Evolutionary conservation across 2,329 filamentous ascomycete species (phyloP), one percentile per base, ranked within the genome.

Genomic region (Ascochyta lentis): DNA sequence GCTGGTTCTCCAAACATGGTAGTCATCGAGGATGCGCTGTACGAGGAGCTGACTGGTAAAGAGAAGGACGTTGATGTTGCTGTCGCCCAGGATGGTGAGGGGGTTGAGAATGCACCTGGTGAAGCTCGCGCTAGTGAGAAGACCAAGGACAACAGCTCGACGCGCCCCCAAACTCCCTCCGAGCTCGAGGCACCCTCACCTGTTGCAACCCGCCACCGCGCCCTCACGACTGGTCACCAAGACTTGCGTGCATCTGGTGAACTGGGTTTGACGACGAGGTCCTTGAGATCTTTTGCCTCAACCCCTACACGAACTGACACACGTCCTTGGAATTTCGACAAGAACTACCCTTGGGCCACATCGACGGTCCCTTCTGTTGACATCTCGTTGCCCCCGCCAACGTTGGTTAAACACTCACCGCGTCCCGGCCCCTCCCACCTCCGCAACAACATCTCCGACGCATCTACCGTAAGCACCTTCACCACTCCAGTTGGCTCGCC

Each of bases 291-390:
- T n/a, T 52, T 67, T 37, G 50, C 52, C 10, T 64, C 60, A 10
- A 69, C 65, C 10, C 65, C 64, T 7, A 68, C 67, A 29, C 55
- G 58, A 47, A 69, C 72, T 6, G 75, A 75, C 49, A 77, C 73
- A 40, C 73, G 78, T 26, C 78, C 78, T n/a, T 80, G 78, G 78
- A 81, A 81, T 56, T 69, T 69, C 19, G 78, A 80, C 56, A 77
- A 78, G 63, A 80, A 78, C 62, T 81, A 79, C 60, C 77, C 79
- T 31, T 81, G 77, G 78, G 69, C 73, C 29, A 72, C 69, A 23
- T 72, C 69, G 40, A 74, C 63, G 48, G 68, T 72, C 31, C 61
- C 76, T 26, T 70, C 71, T 27, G 63, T 76, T 49, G 70, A 76
- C 41, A 78, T 81, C 42, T 75, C 77, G 33, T 70, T 80, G 6